phyloP scores from a whole-genome alignment of 2,329 filamentous ascomycete species.

The Fonsecaea monophora region DNA sequence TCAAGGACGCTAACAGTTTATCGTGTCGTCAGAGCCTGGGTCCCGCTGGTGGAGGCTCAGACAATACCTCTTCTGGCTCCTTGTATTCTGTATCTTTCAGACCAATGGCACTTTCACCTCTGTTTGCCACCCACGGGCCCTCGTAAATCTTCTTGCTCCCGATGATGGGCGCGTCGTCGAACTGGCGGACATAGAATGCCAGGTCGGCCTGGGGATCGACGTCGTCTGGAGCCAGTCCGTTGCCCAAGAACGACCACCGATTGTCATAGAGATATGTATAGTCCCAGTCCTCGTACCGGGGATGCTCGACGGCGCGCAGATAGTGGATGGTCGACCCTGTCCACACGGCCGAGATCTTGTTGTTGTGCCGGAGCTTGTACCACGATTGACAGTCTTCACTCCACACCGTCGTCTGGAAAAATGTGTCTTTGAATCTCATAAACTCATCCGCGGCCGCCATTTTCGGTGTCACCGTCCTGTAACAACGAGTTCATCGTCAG shows the following conservation, averaged over 20 bases:
- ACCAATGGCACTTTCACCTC: too few relatives aligned
- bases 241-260: slow-evolving; percentile 43
- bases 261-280: slow-evolving; percentile 49
- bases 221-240: slow-evolving; percentile 6
- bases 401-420: slow-evolving; percentile 25
- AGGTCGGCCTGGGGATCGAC: too few relatives aligned
- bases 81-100: too few relatives aligned
- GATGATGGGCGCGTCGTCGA: too few relatives aligned
- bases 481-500: too few relatives aligned
- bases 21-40: too few relatives aligned
- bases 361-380: slow-evolving; percentile 13
- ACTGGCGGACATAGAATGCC: too few relatives aligned
- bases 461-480: slow-evolving; percentile 41
- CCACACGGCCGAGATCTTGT: slow-evolving; percentile 2
- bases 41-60: too few relatives aligned
- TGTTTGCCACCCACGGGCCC: too few relatives aligned
- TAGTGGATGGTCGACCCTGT: slow-evolving; percentile 3
- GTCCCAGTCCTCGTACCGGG: slow-evolving; percentile 27
- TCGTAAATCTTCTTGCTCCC: too few relatives aligned
- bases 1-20: too few relatives aligned
- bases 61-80: too few relatives aligned
- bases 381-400: slow-evolving; percentile 10
- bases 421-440: slow-evolving; percentile 15
- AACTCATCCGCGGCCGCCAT: slow-evolving; percentile 31
- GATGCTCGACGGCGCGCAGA: not conserved